Conservation (phyloP, 2,329 filamentous ascomycete species). For the Daldinia eschscholtzii region DNA sequence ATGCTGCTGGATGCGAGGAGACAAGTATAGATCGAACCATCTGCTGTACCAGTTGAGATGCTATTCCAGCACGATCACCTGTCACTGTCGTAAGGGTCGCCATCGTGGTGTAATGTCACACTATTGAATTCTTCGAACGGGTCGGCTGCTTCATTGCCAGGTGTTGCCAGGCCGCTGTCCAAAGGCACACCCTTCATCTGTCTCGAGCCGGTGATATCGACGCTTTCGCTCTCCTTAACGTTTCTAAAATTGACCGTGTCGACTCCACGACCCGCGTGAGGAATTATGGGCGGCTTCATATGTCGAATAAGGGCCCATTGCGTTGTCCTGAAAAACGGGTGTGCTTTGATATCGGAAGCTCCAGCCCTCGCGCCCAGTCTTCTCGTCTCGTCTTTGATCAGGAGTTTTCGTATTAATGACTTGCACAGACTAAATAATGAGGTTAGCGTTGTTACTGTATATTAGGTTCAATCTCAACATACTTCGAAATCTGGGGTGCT, state of each 20-base stretch:
- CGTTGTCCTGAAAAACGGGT: conserved; percentile 95
- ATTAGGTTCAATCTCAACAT: conserved; percentile 79
- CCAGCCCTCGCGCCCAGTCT: conserved; percentile 93
- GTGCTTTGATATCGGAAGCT: conserved; percentile 94
- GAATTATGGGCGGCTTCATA: conserved; percentile 97
- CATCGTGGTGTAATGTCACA: conserved; percentile 96
- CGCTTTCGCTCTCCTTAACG: conserved; percentile 96
- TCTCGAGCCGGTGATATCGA: conserved; percentile 79
- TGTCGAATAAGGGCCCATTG: conserved; percentile 98
- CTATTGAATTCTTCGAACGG: conserved; percentile 99
- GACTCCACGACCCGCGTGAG: conserved; percentile 87
- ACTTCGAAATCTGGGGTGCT: conserved; percentile 91
- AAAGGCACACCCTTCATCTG: conserved; percentile 80
- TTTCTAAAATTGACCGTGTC: conserved; percentile 98
- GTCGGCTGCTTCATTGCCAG: conserved; percentile 83
- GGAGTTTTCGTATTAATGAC: conserved; percentile 91
- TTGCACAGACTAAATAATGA: conserved; percentile 81
- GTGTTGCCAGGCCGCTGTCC: conserved; percentile 87
- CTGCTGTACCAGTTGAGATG: neutral
- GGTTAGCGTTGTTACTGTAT: conserved; percentile 34
- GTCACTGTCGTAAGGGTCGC: conserved; percentile 73
- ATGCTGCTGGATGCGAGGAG: conserved; percentile 12
- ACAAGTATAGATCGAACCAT: conserved; percentile 3
- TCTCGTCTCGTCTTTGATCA: conserved; percentile 97
- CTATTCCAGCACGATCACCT: conserved; percentile 37